Conservation (phyloP, 2,329 filamentous ascomycete species). For the Cordyceps militaris region DNA sequence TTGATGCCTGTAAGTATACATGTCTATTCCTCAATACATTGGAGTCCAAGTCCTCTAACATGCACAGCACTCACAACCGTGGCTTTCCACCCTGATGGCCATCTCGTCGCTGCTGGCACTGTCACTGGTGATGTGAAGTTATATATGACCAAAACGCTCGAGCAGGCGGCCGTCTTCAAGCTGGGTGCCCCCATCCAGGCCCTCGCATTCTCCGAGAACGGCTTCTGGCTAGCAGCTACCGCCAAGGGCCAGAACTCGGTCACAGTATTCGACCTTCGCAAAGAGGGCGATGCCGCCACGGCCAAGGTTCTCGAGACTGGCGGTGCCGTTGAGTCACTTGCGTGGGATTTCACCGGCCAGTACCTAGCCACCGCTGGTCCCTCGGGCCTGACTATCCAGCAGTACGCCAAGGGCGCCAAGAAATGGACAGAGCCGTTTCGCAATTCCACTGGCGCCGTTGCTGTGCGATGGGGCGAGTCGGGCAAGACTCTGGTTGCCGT, state of each 20-base stretch:
- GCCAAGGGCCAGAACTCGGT: conserved; percentile 71
- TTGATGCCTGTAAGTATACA: conserved; percentile 62
- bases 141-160: conserved; percentile 76
- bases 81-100: conserved; percentile 94
- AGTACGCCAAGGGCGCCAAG: conserved; percentile 83
- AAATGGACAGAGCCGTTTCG: conserved; percentile 81
- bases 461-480: conserved; percentile 68
- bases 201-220: conserved; percentile 89
- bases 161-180: conserved; percentile 67
- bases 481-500: conserved; percentile 70
- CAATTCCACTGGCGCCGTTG: conserved; percentile 64
- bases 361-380: conserved; percentile 78
- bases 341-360: conserved; percentile 94
- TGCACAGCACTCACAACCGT: conserved; percentile 63
- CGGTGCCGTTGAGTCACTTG: conserved; percentile 64
- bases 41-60: conserved; percentile 15
- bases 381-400: conserved; percentile 76
- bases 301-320: conserved; percentile 84
- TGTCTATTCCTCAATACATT: background rate
- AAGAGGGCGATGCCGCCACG: conserved; percentile 73
- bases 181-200: conserved; percentile 64
- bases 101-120: conserved; percentile 83
- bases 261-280: conserved; percentile 86
- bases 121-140: conserved; percentile 74
- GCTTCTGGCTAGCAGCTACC: conserved; percentile 86